Base-by-base conservation (phyloP, 2,329 filamentous ascomycete genomes). In the Penicillium aurantiogriseum region DNA sequence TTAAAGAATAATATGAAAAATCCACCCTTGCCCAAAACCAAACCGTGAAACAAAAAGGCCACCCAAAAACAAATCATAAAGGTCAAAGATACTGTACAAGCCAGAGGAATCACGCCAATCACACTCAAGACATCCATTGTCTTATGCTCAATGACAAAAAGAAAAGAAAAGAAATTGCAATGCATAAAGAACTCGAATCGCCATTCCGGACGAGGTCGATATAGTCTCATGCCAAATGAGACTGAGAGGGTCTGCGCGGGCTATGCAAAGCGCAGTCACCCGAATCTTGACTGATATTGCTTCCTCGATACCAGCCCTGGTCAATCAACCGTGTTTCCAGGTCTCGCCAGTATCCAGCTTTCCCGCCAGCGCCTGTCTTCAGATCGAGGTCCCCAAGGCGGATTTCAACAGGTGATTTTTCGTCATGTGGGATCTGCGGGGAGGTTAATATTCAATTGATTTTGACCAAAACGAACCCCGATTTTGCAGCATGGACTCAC, bases 321-420 rank as follows among this genome's bases (percentile, higher is more conserved):
- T 84, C 76, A 47, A 89, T 83, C 56, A 93, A 76, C 25, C 80
- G 77, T 51, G 74, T 73, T 73, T 94, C 90, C 44, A 83, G 81
- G 17, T 77, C 75, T 58, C 80, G 80, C 90, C 90, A 94, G 67
- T 89, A 88, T 44, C 79, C 78, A 55, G 86, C 79, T 71, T 93
- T 92, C 52, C 82, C 79, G 9, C 74, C 82, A 0, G 76, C 76
- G 9, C 83, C 81, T 56, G 87, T 87, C 77, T 94, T 94, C 67
- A 89, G 82, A 74, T 94, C 90, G 43, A 93, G 80, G 69, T 94
- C 90, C 1, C 88, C 89, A 10, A 94, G 80, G 53, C 88, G 84
- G 43, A 79, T 73, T 38, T 79, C 74, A 5, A 76, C 65, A 4
- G 67, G 63, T 1, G 61, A 61, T 19, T 59, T 66, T 35, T 72